Evolutionary conservation across 495 filamentous ascomycete species (phyloP), one percentile per base, ranked within the genome.

Genomic region (Penicillium robsamsonii): DNA sequence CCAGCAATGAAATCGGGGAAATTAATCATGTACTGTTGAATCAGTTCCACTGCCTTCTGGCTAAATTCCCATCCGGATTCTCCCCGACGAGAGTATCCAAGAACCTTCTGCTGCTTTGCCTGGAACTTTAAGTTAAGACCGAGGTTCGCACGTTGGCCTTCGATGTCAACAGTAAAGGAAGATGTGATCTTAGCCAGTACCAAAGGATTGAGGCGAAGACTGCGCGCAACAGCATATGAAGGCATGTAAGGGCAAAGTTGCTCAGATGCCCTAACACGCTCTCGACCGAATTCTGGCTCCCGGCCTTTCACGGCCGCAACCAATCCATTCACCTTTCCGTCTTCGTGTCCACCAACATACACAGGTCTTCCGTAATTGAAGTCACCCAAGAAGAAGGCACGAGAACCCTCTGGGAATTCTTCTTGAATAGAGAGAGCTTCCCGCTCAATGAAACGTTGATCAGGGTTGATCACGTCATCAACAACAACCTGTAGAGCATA

Each of bases 71-170:
- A 99, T 9, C 95, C 95, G 13, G 80, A 86, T 12, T 84, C 78
- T 17, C 84, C 84, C 46, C 89, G 89, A 56, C 91, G 90, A 17
- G 93, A 96, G 68, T 97, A 99, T 5, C 95, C 95, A 15, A 97
- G 79, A 5, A 99, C 95, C 71, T 99, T 99, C 53, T 91, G 83
- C 73, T 97, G 95, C 72, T 86, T 91, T 0, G 87, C 87, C 69
- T 99, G 93, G 54, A 97, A 97, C 67, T 99, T 99, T 56, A 99
- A 77, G 66, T 97, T 99, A 40, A 99, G 78, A 9, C 95, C 95
- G 13, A 99, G 76, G 62, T 99, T 97, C 40, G 95, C 81, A 44
- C 87, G 83, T 46, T 84, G 81, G 3, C 89, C 90, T 22, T 88
- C 81, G 4, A 93, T 86, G 42, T 84, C 81, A 50, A 97, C 91